phyloP scores from a whole-genome alignment of 1,284 basidiomycete genomes.

The Cystobasidium slooffiae region DNA sequence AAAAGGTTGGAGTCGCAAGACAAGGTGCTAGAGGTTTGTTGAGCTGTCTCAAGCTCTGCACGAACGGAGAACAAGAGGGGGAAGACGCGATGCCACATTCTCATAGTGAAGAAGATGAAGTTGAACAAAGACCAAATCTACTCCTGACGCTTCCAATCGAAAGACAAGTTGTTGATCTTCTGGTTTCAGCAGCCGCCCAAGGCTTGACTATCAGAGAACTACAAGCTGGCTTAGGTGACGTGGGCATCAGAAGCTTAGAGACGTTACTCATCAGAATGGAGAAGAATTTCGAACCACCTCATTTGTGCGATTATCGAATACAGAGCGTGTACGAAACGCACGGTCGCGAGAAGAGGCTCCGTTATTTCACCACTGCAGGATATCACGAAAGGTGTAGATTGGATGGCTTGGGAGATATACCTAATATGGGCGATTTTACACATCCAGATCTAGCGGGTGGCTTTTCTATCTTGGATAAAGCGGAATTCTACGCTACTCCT shows the following conservation, averaged over 20 bases:
- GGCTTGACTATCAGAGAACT: conserved; percentile 76
- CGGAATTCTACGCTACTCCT: conserved; percentile 63
- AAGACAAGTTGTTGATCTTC: conserved; percentile 71
- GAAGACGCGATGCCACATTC: background rate
- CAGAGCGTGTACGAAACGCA: conserved; percentile 71
- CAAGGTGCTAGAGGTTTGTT: conserved; percentile 20
- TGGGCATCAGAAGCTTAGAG: conserved; percentile 77
- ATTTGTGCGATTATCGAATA: conserved; percentile 71
- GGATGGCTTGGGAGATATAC: conserved; percentile 38
- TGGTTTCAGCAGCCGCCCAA: conserved; percentile 67
- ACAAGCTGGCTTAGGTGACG: conserved; percentile 66
- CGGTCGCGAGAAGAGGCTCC: conserved; percentile 76
- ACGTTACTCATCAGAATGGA: conserved; percentile 71
- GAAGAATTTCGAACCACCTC: conserved; percentile 66
- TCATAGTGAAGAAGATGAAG: conserved; percentile 21
- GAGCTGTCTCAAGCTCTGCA: conserved; percentile 16
- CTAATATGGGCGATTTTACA: conserved; percentile 17
- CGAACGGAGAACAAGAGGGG: background rate
- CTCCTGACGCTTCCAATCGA: conserved; percentile 66
- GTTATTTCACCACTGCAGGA: conserved; percentile 67
- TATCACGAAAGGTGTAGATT: conserved; percentile 46
- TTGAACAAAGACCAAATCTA: conserved; percentile 36
- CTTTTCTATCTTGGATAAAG: conserved; percentile 61
- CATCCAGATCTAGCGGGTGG: conserved; percentile 64
- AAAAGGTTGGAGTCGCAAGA: conserved; percentile 63